A percentile compares a stretch with the other conserved stretches of the same genome.
Conservation (phyloP, 257 asterid genomes). For the Galeopsis tetrahit region DNA sequence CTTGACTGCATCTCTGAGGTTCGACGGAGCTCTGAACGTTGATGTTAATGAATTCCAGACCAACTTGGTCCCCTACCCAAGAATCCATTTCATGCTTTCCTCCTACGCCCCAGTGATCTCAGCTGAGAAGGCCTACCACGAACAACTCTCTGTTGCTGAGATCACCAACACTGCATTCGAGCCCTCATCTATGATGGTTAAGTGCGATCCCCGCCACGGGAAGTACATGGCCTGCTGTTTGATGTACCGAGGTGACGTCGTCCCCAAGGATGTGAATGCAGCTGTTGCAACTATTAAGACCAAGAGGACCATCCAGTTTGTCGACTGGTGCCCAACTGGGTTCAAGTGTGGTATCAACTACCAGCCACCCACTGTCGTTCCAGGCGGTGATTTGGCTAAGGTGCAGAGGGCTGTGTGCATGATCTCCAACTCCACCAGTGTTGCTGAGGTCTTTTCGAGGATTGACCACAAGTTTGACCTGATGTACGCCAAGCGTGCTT, state of each 20-base stretch:
- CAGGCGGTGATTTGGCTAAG: constrained; percentile 65
- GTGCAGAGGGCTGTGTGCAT: constrained; percentile 64
- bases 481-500: constrained; percentile 62
- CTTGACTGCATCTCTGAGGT: constrained; percentile 58
- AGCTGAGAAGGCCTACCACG: constrained; percentile 65
- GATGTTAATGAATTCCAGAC: constrained; percentile 66
- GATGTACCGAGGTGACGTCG: constrained; percentile 63
- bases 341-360: constrained; percentile 65
- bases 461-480: constrained; percentile 57
- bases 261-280: constrained; percentile 58
- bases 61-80: constrained; percentile 63
- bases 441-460: constrained; percentile 63
- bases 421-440: constrained; percentile 61
- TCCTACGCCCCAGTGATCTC: constrained; percentile 66
- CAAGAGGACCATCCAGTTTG: constrained; percentile 63
- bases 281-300: constrained; percentile 64
- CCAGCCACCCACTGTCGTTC: constrained; percentile 65
- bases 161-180: constrained; percentile 65
- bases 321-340: constrained; percentile 64
- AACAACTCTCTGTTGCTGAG: constrained; percentile 61
- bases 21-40: constrained; percentile 58
- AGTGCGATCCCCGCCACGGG: constrained; percentile 61
- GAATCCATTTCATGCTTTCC: constrained; percentile 64
- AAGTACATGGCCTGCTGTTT: constrained; percentile 62
- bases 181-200: constrained; percentile 67